Evolutionary conservation across 169 alveolate species (phyloP).

Genomic region (Ichthyophthirius multifiliis): DNA sequence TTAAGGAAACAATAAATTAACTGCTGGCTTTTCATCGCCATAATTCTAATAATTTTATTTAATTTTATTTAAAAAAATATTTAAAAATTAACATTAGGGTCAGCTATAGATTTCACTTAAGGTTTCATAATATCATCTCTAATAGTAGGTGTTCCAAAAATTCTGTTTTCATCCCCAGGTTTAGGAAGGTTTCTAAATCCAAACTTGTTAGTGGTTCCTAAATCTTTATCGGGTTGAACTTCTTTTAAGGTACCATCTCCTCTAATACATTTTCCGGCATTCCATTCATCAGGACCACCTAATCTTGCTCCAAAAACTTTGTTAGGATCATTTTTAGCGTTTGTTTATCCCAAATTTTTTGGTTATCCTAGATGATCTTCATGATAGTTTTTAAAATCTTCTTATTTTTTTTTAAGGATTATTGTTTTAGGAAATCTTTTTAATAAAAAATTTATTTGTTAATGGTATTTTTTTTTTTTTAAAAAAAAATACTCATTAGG

Average conservation of each 20-base stretch:
- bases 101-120: conserved; percentile 71
- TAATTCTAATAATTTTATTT: conserved; percentile 38
- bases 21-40: conserved; percentile 85
- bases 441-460: background rate
- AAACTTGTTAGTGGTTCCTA: conserved; percentile 67
- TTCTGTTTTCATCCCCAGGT: conserved; percentile 66
- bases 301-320: conserved; percentile 57
- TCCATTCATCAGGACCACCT: conserved; percentile 58
- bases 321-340: conserved; percentile 18
- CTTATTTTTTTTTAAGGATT: conserved; percentile 73
- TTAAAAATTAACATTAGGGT: conserved; percentile 32
- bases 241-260: conserved; percentile 73
- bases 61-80: background rate
- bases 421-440: conserved; percentile 72
- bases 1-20: conserved; percentile 68
- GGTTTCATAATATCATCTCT: conserved; percentile 67
- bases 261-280: conserved; percentile 73
- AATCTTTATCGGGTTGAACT: conserved; percentile 69
- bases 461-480: background rate
- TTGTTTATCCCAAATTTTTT: conserved; percentile 69
- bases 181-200: conserved; percentile 73
- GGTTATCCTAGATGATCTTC: conserved; percentile 74
- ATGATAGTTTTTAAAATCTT: conserved; percentile 64
- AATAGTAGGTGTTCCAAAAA: conserved; percentile 79
- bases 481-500: conserved; percentile 17